These are phyloP conservation scores for Fraxinus floribunda DNA, from an alignment of 305 asterid genomes.

Conservation along the genomic window DNA sequence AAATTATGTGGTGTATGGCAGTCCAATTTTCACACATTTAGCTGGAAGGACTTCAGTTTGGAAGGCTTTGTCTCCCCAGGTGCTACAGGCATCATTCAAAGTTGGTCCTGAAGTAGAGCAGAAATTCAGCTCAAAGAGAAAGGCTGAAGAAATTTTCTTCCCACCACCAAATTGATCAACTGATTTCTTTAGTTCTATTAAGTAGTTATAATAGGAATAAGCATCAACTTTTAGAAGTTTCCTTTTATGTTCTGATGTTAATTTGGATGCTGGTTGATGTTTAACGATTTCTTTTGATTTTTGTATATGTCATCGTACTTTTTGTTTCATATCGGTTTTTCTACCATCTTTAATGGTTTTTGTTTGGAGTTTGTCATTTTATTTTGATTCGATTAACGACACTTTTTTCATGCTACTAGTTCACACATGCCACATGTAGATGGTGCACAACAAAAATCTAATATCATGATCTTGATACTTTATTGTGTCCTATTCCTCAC, in stretches of 20 bases:
- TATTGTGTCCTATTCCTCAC: too few relatives aligned
- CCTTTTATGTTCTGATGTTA: not conserved
- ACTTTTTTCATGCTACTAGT: too few relatives aligned
- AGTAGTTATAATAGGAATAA: not conserved
- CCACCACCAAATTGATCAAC: not conserved
- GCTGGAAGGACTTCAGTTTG: constrained; percentile 1
- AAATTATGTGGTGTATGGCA: not conserved
- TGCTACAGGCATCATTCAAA: not conserved
- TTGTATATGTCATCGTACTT: not conserved
- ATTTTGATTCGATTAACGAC: too few relatives aligned
- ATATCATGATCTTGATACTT: too few relatives aligned
- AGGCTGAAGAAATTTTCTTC: not conserved
- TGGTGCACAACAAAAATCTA: too few relatives aligned
- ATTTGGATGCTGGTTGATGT: too few relatives aligned
- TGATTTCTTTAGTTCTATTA: not conserved
- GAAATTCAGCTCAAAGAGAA: not conserved
- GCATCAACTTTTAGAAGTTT: not conserved
- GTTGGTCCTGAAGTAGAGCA: not conserved
- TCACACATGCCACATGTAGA: too few relatives aligned
- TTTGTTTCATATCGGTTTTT: not conserved
- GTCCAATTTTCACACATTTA: not conserved
- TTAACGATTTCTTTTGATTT: not conserved
- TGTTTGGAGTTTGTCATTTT: too few relatives aligned
- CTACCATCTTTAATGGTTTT: too few relatives aligned
- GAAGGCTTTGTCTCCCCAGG: not conserved